These are phyloP conservation scores for Stachybotrys elegans DNA, from an alignment of 2,329 filamentous ascomycete genomes.

Conservation along the genomic window DNA sequence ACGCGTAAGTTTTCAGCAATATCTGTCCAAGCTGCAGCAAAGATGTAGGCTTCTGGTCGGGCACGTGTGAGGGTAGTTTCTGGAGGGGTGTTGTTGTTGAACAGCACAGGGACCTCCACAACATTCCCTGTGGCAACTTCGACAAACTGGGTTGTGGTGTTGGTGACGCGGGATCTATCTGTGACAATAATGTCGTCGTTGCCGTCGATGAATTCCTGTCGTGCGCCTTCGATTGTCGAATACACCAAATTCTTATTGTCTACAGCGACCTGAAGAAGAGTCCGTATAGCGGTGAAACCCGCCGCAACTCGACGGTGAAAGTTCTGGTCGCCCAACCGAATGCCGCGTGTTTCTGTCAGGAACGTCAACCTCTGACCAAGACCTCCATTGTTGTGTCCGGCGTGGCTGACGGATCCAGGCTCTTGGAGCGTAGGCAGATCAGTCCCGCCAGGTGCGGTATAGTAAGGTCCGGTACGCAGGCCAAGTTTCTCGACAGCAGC, in stretches of 20 bases:
- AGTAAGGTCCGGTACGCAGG: constrained; percentile 8
- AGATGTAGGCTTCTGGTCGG: constrained; percentile 9
- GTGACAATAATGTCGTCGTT: constrained; percentile 10
- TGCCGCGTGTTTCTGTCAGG: constrained; percentile 9
- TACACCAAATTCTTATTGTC: constrained; percentile 6
- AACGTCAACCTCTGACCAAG: constrained; percentile 7
- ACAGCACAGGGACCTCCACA: constrained; percentile 7
- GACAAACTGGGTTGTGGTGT: constrained; percentile 5
- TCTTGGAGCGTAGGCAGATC: constrained; percentile 5
- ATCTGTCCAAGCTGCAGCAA: constrained; percentile 7
- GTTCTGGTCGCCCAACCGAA: constrained; percentile 8
- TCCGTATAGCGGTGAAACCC: constrained; percentile 5
- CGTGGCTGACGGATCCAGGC: constrained; percentile 7
- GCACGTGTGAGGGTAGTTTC: constrained; percentile 5
- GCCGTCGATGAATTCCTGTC: constrained; percentile 5
- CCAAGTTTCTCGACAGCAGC: constrained; percentile 3
- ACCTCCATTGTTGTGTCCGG: constrained; percentile 5
- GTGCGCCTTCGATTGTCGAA: constrained; percentile 8
- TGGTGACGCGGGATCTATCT: constrained; percentile 4
- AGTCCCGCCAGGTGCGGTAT: constrained; percentile 4
- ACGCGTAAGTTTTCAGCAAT: constrained; percentile 7
- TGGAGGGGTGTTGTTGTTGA: constrained; percentile 10
- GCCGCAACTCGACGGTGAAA: constrained; percentile 8
- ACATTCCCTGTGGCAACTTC: constrained; percentile 5
- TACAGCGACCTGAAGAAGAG: constrained; percentile 4